These are phyloP conservation scores for Candida glucosophila DNA, from an alignment of 1,139 yeast genomes.

Conservation along the genomic window DNA sequence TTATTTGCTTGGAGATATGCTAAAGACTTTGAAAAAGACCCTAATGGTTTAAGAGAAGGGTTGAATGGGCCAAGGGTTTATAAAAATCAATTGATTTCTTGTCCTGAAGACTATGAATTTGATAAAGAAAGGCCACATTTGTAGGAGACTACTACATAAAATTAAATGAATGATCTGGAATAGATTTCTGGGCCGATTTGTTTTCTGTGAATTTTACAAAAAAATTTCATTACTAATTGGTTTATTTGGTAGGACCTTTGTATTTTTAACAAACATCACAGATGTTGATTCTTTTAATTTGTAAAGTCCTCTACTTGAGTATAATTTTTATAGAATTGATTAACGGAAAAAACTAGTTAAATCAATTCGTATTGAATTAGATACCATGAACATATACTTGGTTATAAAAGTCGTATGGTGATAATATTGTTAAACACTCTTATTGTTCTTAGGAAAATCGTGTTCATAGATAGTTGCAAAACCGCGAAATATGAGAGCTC, in stretches of 20 bases:
- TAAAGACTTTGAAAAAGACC: constrained; percentile 6
- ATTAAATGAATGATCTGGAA: neutral
- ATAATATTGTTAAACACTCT: no score
- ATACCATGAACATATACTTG: neutral
- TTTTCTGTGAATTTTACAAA: neutral
- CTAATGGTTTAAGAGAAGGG: constrained; percentile 4
- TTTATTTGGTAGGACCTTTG: neutral
- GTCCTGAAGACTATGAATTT: constrained; percentile 1
- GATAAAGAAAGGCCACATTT: constrained; percentile 1
- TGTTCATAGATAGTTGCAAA: no score
- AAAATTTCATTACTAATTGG: neutral
- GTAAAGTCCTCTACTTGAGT: neutral
- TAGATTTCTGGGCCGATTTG: neutral
- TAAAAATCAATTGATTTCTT: constrained; percentile 1
- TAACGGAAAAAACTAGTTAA: neutral
- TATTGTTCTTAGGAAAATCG: no score
- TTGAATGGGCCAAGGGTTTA: neutral
- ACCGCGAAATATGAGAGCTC: no score
- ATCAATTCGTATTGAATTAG: neutral
- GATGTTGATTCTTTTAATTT: neutral
- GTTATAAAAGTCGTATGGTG: no score
- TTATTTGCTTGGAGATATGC: constrained; percentile 26
- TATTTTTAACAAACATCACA: neutral
- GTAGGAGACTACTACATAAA: neutral
- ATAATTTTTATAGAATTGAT: neutral